Conservation (phyloP, 2,329 filamentous ascomycete genomes). For the Zymoseptoria pseudotritici region DNA sequence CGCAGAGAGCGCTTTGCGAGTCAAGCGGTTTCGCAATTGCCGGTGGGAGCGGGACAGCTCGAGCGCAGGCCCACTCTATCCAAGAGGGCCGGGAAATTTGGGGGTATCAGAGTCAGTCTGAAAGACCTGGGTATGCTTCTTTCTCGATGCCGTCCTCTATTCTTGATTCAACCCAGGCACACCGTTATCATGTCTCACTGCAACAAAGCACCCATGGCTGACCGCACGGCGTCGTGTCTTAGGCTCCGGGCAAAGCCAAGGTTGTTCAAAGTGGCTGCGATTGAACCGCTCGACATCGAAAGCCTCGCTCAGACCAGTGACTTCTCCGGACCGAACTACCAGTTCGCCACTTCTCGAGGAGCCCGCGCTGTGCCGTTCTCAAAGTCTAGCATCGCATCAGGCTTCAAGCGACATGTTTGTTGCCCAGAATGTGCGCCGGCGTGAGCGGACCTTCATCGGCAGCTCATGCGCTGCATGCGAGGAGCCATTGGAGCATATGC, state of each 20-base stretch:
- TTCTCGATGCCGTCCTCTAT: not conserved
- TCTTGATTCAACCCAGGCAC: not conserved
- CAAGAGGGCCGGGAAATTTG: not conserved
- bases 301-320: not conserved
- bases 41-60: not conserved
- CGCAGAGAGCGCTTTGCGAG: not conserved
- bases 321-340: not conserved
- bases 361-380: not conserved
- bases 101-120: not conserved
- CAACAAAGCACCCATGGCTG: not conserved
- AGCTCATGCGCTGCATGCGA: slow-evolving; percentile 94
- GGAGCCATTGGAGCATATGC: slow-evolving; percentile 89
- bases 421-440: slow-evolving; percentile 41
- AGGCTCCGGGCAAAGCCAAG: not conserved
- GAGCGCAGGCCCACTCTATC: not conserved
- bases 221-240: not conserved
- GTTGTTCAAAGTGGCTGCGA: not conserved
- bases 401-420: slow-evolving; percentile 25
- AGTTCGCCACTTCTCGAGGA: not conserved
- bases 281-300: not conserved
- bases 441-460: slow-evolving; percentile 91
- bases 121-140: not conserved
- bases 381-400: not conserved
- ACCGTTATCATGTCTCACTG: not conserved
- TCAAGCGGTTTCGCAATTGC: not conserved